Conservation (phyloP, 441 rosid genomes). For the Isatis lusitanica region DNA sequence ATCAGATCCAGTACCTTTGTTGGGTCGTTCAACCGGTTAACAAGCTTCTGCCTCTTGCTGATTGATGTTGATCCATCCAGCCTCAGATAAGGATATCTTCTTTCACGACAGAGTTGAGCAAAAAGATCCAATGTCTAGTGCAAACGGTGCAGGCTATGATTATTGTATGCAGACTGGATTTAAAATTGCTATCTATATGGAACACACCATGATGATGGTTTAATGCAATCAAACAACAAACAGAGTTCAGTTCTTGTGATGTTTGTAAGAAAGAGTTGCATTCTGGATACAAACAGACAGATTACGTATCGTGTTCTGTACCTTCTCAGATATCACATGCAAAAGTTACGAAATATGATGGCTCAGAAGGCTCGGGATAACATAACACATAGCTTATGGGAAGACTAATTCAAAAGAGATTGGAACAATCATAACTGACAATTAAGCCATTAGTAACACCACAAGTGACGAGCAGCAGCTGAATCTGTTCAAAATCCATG, state of each 20-base stretch:
- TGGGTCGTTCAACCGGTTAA: conserved; percentile 82
- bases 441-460: conserved; percentile 9
- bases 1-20: conserved; percentile 57
- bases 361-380: conserved; percentile 6
- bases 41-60: conserved; percentile 94
- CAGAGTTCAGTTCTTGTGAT: background rate
- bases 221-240: conserved; percentile 18
- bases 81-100: conserved; percentile 91
- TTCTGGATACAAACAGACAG: conserved; percentile 11
- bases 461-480: conserved; percentile 6
- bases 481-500: conserved; percentile 17
- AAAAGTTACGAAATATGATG: background rate
- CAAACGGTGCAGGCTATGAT: conserved; percentile 18
- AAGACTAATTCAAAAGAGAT: conserved; percentile 8
- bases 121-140: conserved; percentile 95
- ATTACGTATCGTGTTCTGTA: background rate
- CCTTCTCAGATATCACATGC: conserved; percentile 5
- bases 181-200: conserved; percentile 7
- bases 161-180: conserved; percentile 23
- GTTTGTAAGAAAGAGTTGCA: conserved; percentile 4
- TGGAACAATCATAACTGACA: conserved; percentile 1
- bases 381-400: conserved; percentile 18
- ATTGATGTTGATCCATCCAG: conserved; percentile 96
- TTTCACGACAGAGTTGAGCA: conserved; percentile 96
- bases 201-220: conserved; percentile 16